Percentiles rank a stretch among this genome's conserved stretches.
phyloP scores from a whole-genome alignment of 805 yeast species.

The Debaryomyces hansenii region DNA sequence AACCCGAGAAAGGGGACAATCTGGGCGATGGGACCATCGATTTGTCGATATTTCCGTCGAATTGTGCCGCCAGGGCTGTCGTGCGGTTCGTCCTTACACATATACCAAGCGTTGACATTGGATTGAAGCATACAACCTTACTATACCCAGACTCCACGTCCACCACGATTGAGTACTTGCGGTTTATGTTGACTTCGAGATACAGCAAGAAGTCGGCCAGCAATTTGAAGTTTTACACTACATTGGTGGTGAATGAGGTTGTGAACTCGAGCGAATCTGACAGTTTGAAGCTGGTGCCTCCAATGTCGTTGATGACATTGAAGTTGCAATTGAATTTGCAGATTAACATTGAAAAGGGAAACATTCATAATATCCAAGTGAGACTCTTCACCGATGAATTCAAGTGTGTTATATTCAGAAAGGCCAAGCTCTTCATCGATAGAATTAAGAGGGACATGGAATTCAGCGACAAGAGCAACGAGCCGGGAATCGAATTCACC shows the following conservation, averaged over 20 bases:
- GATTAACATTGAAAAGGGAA: conserved; percentile 17
- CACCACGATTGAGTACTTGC: conserved; percentile 18
- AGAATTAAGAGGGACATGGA: conserved; percentile 1
- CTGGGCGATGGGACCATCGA: neutral
- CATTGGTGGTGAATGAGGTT: conserved; percentile 11
- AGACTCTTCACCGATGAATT: conserved; percentile 23
- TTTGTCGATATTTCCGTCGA: conserved; percentile 16
- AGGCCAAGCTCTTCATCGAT: conserved; percentile 14
- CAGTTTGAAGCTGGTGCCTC: conserved; percentile 1
- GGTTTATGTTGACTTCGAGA: conserved; percentile 19
- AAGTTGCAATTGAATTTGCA: conserved; percentile 14
- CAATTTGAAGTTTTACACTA: conserved; percentile 17
- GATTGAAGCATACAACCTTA: conserved; percentile 12
- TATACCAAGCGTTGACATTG: conserved; percentile 23
- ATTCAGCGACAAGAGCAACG: neutral
- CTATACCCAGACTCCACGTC: conserved; percentile 3
- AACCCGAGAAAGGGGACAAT: neutral
- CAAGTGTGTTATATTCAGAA: conserved; percentile 19
- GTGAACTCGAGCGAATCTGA: conserved; percentile 7
- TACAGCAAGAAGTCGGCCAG: conserved; percentile 14
- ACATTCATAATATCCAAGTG: conserved; percentile 15
- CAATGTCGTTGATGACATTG: conserved; percentile 3
- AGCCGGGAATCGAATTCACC: neutral
- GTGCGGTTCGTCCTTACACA: conserved; percentile 14
- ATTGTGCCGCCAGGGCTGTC: conserved; percentile 7